Conservation (phyloP, 192 early-diverging fungal genomes). For the Entophlyctis luteolus region DNA sequence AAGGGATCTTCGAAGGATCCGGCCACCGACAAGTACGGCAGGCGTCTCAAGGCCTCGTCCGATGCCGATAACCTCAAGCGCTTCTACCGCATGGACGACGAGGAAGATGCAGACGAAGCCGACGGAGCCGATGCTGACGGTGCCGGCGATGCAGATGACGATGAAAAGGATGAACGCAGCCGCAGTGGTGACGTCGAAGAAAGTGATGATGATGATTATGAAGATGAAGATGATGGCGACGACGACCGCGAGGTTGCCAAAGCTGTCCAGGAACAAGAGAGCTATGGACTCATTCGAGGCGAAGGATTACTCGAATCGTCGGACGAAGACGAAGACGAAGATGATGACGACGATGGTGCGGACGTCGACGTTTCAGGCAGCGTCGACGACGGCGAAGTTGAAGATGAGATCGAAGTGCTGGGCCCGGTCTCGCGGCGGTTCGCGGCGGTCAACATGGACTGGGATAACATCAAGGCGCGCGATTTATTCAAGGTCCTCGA, state of each 20-base stretch:
- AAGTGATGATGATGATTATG: slow-evolving; percentile 29
- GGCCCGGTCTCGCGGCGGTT: slow-evolving; percentile 56
- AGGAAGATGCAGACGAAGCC: slow-evolving; percentile 32
- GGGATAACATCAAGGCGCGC: slow-evolving; percentile 75
- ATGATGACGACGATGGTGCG: slow-evolving; percentile 38
- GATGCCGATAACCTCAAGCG: slow-evolving; percentile 66
- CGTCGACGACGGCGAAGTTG: slow-evolving; percentile 44
- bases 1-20: no score
- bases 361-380: slow-evolving; percentile 35
- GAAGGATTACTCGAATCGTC: slow-evolving; percentile 65
- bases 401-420: background rate
- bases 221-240: slow-evolving; percentile 33
- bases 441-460: slow-evolving; percentile 90
- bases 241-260: slow-evolving; percentile 32
- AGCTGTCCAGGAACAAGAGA: slow-evolving; percentile 30
- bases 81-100: slow-evolving; percentile 71
- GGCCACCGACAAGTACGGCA: slow-evolving; percentile 80
- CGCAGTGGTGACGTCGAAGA: slow-evolving; percentile 32
- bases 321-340: slow-evolving; percentile 51
- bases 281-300: slow-evolving; percentile 78
- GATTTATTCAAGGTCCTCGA: slow-evolving; percentile 54
- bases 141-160: slow-evolving; percentile 32
- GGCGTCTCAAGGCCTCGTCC: slow-evolving; percentile 43
- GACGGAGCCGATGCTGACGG: slow-evolving; percentile 33
- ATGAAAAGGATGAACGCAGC: slow-evolving; percentile 30